phyloP scores from a whole-genome alignment of 2,329 filamentous ascomycete species.

The Fusarium sp. region DNA sequence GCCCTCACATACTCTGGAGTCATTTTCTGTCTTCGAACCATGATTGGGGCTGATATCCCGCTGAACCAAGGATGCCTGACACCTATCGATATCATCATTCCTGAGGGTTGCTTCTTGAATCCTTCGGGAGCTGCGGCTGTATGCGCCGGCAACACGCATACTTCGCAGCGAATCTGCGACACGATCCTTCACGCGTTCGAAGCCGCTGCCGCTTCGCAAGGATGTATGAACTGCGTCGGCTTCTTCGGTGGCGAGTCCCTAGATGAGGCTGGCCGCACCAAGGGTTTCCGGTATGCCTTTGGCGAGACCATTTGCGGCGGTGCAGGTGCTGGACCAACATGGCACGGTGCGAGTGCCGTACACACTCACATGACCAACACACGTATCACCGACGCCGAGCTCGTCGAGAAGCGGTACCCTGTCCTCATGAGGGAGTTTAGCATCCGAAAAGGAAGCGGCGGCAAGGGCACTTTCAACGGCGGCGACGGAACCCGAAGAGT shows the following conservation, averaged over 20 bases:
- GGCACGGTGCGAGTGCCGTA: constrained; percentile 41
- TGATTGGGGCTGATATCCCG: constrained; percentile 44
- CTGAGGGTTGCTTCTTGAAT: constrained; percentile 44
- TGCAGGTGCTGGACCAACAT: constrained; percentile 41
- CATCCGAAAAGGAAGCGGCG: constrained; percentile 54
- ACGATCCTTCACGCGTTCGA: constrained; percentile 80
- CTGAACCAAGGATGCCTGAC: constrained; percentile 60
- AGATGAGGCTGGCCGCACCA: constrained; percentile 9
- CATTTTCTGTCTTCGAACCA: constrained; percentile 40
- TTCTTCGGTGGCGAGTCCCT: constrained; percentile 71
- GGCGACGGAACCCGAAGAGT: constrained; percentile 82
- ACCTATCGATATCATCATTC: constrained; percentile 34
- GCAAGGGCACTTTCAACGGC: constrained; percentile 71
- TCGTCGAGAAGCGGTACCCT: constrained; percentile 47
- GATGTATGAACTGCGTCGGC: constrained; percentile 81
- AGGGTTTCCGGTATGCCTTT: constrained; percentile 36
- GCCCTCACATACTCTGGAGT: constrained; percentile 38
- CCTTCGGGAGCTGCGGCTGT: constrained; percentile 43
- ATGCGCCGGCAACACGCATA: constrained; percentile 45
- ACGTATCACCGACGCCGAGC: constrained; percentile 47
- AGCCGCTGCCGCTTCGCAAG: constrained; percentile 78
- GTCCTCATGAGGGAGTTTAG: constrained; percentile 43
- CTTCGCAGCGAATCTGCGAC: constrained; percentile 57
- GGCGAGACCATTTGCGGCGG: constrained; percentile 47
- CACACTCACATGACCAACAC: constrained; percentile 51